Conservation (phyloP, 1,284 basidiomycete species). For the Cystobasidium slooffiae region DNA sequence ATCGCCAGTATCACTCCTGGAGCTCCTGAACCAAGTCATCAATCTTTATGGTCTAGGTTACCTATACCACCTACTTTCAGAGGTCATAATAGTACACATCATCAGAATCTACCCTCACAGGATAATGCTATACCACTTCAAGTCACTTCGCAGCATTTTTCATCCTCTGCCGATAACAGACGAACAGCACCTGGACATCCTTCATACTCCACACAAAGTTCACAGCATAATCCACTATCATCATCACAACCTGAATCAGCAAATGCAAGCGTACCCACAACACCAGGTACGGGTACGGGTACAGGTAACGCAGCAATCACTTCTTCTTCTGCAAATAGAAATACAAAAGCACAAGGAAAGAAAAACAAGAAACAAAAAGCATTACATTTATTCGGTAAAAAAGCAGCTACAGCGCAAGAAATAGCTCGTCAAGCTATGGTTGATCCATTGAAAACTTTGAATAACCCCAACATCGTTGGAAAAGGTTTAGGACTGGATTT, state of each 20-base stretch:
- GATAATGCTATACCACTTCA: constrained; percentile 39
- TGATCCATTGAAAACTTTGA: constrained; percentile 45
- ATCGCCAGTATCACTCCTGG: constrained; percentile 1
- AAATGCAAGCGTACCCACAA: constrained; percentile 12
- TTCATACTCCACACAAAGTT: not conserved
- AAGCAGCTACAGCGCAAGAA: constrained; percentile 45
- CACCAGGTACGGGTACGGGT: constrained; percentile 10
- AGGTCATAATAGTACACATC: not conserved
- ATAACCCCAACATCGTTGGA: constrained; percentile 33
- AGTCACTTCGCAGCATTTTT: constrained; percentile 8
- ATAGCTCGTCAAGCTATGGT: constrained; percentile 48
- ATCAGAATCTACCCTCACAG: constrained; percentile 4
- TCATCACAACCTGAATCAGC: constrained; percentile 18
- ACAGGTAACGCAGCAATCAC: no score
- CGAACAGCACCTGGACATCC: constrained; percentile 15
- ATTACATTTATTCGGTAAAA: constrained; percentile 37
- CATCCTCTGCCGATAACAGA: not conserved
- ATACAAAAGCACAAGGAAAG: constrained; percentile 3
- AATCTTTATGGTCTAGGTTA: constrained; percentile 37
- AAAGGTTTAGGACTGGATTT: constrained; percentile 39
- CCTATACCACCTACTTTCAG: constrained; percentile 35
- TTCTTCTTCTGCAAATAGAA: not conserved
- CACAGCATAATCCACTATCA: not conserved
- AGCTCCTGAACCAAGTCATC: constrained; percentile 17
- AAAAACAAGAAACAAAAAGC: constrained; percentile 21